phyloP scores from a whole-genome alignment of 805 yeast genomes.

The Hanseniaspora guilliermondii region DNA sequence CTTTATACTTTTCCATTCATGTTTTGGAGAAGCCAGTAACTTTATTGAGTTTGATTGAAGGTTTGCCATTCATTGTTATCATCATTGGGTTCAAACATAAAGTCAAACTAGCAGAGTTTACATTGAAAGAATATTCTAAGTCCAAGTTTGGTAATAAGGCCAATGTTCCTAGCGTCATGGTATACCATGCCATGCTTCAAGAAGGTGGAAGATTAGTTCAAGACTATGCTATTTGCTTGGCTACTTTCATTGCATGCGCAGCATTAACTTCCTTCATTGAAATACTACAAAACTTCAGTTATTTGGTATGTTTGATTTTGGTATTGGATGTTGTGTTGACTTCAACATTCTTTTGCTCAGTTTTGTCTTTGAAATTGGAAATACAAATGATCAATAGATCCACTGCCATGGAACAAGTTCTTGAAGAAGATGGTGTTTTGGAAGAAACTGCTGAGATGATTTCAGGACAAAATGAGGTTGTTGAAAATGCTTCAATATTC shows the following conservation, averaged over 20 bases:
- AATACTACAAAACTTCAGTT: conserved; percentile 70
- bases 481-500: conserved; percentile 19
- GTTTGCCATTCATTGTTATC: conserved; percentile 84
- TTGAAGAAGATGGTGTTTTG: conserved; percentile 87
- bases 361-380: conserved; percentile 77
- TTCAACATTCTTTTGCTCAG: conserved; percentile 70
- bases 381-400: conserved; percentile 75
- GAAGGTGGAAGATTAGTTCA: conserved; percentile 37
- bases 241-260: conserved; percentile 56
- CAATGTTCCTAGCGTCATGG: conserved; percentile 21
- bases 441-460: conserved; percentile 63
- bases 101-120: conserved; percentile 53
- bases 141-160: conserved; percentile 26
- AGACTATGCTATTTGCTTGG: conserved; percentile 63
- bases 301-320: conserved; percentile 57
- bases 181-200: conserved; percentile 28
- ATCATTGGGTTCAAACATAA: conserved; percentile 86
- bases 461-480: conserved; percentile 25
- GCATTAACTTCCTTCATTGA: conserved; percentile 52
- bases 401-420: conserved; percentile 58
- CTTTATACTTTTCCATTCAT: conserved; percentile 50
- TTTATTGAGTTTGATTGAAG: conserved; percentile 68
- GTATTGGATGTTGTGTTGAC: conserved; percentile 59
- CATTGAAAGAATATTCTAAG: conserved; percentile 31
- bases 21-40: conserved; percentile 51